Evolutionary conservation across 116 monocot genomes (phyloP), one percentile per base, ranked within the genome.

Genomic region (Iris pallida): DNA sequence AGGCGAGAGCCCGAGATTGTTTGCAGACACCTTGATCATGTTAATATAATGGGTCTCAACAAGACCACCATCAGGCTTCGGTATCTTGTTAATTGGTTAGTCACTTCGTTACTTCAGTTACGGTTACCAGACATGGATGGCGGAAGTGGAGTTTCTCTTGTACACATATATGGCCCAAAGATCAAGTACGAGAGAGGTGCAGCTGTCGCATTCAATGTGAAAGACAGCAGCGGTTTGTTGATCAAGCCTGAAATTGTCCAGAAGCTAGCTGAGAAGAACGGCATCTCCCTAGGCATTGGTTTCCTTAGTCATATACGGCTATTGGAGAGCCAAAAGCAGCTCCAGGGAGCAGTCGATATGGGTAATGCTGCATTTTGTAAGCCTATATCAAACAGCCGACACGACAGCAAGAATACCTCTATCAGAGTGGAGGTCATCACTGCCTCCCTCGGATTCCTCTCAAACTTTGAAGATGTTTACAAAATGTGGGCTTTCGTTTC

Each of bases 401-500:
- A 78, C 46, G 84, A 87, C 13, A 68, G 67, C 55, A 90, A 86
- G 77, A 85, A 73, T 70, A 40, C 65, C 20, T 55, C 55, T 2
- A 62, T 88, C 16, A 74, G 87, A 68, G 85, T 98, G 43, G 93
- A 98, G 72, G 98, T 92, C 19, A 83, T 93, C 20, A 98, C 98
- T 15, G 98, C 98, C 6, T 93, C 98, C 7, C 85, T 98, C 53
- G 90, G 98, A 20, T 98, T 92, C 55, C 84, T 98, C 59, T 86
- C 93, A 66, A 93, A 93, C 59, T 98, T 98, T 68, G 98, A 86
- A 57, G 98, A 98, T 76, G 98, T 98, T 48, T 98, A 90, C 80
- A 90, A 57, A 73, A 76, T 98, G 88, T 98, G 92, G 98, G 83
- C 83, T 53, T 98, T 98, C 78, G 78, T 92, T 16, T 90, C 93